phyloP scores from a whole-genome alignment of 176 grass and related monocot species.

The Juncus effusus region DNA sequence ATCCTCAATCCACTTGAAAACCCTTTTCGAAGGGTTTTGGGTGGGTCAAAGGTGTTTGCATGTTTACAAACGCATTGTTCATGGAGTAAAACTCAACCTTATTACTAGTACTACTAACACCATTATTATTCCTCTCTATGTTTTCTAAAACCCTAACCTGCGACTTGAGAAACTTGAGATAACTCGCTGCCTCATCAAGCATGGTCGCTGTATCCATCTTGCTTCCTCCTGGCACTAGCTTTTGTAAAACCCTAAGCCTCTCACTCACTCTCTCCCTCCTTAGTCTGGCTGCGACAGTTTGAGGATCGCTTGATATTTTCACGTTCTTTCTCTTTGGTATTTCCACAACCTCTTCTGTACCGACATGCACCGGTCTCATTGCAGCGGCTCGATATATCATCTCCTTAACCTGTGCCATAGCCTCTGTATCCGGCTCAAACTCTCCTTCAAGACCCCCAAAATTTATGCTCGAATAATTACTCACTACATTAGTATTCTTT shows the following conservation, averaged over 20 bases:
- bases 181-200: constrained; percentile 88
- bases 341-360: constrained; percentile 29
- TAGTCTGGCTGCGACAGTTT: constrained; percentile 73
- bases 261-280: constrained; percentile 73
- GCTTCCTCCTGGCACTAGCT: constrained; percentile 67
- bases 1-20: not conserved
- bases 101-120: constrained; percentile 1
- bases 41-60: constrained; percentile 34
- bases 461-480: constrained; percentile 23
- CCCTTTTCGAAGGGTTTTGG: constrained; percentile 30
- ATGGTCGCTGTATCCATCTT: constrained; percentile 95
- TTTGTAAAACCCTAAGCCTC: constrained; percentile 69
- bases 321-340: constrained; percentile 68
- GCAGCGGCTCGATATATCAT: constrained; percentile 81
- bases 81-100: not conserved
- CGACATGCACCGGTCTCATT: constrained; percentile 59
- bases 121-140: constrained; percentile 38
- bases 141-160: constrained; percentile 81
- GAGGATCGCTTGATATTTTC: constrained; percentile 80
- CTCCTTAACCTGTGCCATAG: constrained; percentile 80
- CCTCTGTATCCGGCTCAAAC: constrained; percentile 72
- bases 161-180: constrained; percentile 93
- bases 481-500: constrained; percentile 11
- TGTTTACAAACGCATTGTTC: constrained; percentile 25
- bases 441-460: constrained; percentile 29